A percentile compares a stretch with the other conserved stretches of the same genome.
phyloP scores from a whole-genome alignment of 2,329 filamentous ascomycete species.

The Pseudogymnoascus sp. region DNA sequence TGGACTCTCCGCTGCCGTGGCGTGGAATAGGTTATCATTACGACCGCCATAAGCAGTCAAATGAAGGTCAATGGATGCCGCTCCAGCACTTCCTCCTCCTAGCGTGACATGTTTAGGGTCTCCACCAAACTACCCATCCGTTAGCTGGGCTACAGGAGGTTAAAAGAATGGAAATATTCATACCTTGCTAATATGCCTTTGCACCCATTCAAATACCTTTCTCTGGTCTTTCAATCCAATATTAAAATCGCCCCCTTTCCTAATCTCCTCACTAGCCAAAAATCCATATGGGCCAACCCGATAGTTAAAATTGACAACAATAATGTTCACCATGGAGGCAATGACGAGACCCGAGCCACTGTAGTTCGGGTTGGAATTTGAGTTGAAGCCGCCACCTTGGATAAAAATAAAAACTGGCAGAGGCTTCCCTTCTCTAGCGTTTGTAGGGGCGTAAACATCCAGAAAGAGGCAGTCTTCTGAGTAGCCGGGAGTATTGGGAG shows the following conservation, averaged over 20 bases:
- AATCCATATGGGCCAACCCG: slow-evolving; percentile 69
- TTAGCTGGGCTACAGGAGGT: slow-evolving; percentile 7
- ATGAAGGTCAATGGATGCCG: slow-evolving; percentile 55
- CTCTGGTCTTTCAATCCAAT: slow-evolving; percentile 63
- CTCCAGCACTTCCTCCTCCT: slow-evolving; percentile 62
- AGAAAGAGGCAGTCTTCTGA: slow-evolving; percentile 64
- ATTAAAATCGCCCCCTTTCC: slow-evolving; percentile 47
- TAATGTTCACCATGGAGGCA: slow-evolving; percentile 49
- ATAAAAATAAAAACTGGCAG: slow-evolving; percentile 56
- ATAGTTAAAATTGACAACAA: slow-evolving; percentile 69
- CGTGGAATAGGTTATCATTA: slow-evolving; percentile 42
- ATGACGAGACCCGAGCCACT: slow-evolving; percentile 54
- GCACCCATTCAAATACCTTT: slow-evolving; percentile 61
- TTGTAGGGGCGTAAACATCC: slow-evolving; percentile 52
- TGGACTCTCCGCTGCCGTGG: slow-evolving; percentile 41
- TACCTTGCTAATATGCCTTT: slow-evolving; percentile 49
- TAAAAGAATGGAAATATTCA: background rate
- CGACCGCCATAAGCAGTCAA: slow-evolving; percentile 47
- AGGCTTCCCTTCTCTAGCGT: slow-evolving; percentile 34
- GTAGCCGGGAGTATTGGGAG: slow-evolving; percentile 23
- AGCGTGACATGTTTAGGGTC: slow-evolving; percentile 59
- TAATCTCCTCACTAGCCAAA: slow-evolving; percentile 49
- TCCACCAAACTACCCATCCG: slow-evolving; percentile 51
- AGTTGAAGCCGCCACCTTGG: slow-evolving; percentile 54
- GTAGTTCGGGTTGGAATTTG: slow-evolving; percentile 40